Evolutionary conservation across 2,329 filamentous ascomycete genomes (phyloP).

Genomic region (Nigrospora sphaerica): DNA sequence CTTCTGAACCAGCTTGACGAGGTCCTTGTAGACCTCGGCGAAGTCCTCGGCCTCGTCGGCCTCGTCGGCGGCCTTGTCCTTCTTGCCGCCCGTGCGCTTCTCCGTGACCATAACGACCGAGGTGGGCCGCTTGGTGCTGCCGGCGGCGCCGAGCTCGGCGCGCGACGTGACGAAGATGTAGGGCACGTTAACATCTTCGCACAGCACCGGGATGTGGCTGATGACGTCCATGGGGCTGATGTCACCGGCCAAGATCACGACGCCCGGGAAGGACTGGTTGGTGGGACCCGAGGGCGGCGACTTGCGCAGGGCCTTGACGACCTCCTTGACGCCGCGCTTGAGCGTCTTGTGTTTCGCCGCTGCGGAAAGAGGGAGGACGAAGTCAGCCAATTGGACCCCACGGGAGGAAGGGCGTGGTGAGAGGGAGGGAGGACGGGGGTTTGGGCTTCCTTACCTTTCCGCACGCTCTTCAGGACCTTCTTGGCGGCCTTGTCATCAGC

Average conservation of each 20-base stretch:
- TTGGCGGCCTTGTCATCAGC: slow-evolving; percentile 70
- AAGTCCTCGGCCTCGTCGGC: slow-evolving; percentile 53
- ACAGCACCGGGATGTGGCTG: slow-evolving; percentile 93
- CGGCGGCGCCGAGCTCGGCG: slow-evolving; percentile 87
- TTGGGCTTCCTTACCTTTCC: slow-evolving; percentile 38
- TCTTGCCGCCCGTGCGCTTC: slow-evolving; percentile 31
- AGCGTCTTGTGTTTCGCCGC: slow-evolving; percentile 93
- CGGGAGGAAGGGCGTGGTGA: slow-evolving; percentile 9
- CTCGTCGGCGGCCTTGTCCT: slow-evolving; percentile 31
- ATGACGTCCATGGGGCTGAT: slow-evolving; percentile 99
- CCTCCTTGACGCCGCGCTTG: slow-evolving; percentile 97
- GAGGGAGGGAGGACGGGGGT: slow-evolving; percentile 2
- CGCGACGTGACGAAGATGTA: slow-evolving; percentile 93
- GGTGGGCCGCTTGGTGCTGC: slow-evolving; percentile 91
- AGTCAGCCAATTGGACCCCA: slow-evolving; percentile 7
- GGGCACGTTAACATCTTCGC: slow-evolving; percentile 95
- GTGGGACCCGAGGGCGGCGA: slow-evolving; percentile 64
- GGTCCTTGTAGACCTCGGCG: slow-evolving; percentile 54
- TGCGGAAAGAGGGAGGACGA: slow-evolving; percentile 29
- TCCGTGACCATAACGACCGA: slow-evolving; percentile 87
- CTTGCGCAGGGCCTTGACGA: slow-evolving; percentile 97
- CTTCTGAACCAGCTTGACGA: slow-evolving; percentile 61
- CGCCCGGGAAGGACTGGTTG: slow-evolving; percentile 55
- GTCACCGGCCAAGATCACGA: slow-evolving; percentile 92
- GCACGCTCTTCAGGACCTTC: slow-evolving; percentile 51